A percentile compares a stretch with the other conserved stretches of the same genome.
phyloP scores from a whole-genome alignment of 352 stramenopile species.

The Pythium dissimile region DNA sequence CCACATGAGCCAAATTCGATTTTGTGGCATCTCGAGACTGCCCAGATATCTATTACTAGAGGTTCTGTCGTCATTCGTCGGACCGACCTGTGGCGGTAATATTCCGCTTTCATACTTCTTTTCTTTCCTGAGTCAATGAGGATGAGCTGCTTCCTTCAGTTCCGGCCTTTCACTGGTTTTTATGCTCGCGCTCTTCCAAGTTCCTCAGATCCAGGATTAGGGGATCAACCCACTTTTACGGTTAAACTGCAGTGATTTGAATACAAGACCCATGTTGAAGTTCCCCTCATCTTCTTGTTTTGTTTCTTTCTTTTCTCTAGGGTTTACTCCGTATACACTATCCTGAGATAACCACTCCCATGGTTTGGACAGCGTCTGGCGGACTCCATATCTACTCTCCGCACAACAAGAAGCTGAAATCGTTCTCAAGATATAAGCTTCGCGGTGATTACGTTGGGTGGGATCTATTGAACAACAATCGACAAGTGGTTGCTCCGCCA shows the following conservation, averaged over 20 bases:
- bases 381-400: too few species aligned
- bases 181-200: too few species aligned
- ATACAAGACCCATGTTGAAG: conserved; percentile 24
- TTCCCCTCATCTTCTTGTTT: conserved; percentile 3
- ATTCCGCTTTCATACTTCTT: conserved; percentile 8
- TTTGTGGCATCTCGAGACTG: neutral
- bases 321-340: too few species aligned
- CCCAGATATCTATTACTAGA: neutral
- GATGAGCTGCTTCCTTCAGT: conserved; percentile 13
- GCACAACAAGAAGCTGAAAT: too few species aligned
- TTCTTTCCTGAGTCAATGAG: conserved; percentile 21
- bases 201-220: conserved; percentile 11
- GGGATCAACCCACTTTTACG: neutral
- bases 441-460: too few species aligned
- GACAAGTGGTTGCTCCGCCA: too few species aligned
- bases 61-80: neutral
- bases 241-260: neutral
- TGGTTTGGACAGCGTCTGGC: too few species aligned
- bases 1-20: neutral
- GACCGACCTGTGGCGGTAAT: neutral
- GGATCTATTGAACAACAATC: too few species aligned
- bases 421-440: too few species aligned
- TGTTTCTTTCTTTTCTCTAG: neutral
- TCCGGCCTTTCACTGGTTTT: neutral
- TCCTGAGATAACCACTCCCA: too few species aligned